phyloP scores from a whole-genome alignment of 108 stramenopile species.

The Discostella pseudostelligera region DNA sequence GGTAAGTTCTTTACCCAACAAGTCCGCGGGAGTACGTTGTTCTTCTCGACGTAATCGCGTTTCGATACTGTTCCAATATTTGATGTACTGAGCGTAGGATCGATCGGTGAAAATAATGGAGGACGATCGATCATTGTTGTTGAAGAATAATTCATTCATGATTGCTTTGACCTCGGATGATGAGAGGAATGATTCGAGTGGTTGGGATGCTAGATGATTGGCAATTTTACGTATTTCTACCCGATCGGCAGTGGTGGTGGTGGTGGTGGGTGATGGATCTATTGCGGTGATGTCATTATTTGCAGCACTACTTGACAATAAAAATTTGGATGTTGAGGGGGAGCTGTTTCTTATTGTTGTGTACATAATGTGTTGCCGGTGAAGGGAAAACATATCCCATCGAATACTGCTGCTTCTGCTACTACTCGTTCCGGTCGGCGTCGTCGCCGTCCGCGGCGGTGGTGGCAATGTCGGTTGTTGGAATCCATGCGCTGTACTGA shows the following conservation, averaged over 20 bases:
- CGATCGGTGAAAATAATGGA: constrained; percentile 44
- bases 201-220: constrained; percentile 40
- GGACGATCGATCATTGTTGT: constrained; percentile 15
- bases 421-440: background rate
- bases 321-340: background rate
- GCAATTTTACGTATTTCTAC: constrained; percentile 37
- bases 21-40: constrained; percentile 37
- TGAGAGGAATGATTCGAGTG: constrained; percentile 48
- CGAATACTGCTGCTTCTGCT: background rate
- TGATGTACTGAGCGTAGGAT: constrained; percentile 37
- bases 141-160: constrained; percentile 44
- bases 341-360: background rate
- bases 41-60: constrained; percentile 37
- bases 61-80: constrained; percentile 60
- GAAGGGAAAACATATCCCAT: background rate
- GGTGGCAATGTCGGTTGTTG: background rate
- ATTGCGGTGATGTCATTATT: background rate
- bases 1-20: constrained; percentile 57
- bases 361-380: too few species aligned
- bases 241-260: too few species aligned
- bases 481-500: constrained; percentile 3
- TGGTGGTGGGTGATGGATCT: too few species aligned
- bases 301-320: background rate
- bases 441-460: background rate
- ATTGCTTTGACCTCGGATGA: constrained; percentile 52